Conservation (phyloP, 1,284 basidiomycete genomes). For the Ustilago loliicola region DNA sequence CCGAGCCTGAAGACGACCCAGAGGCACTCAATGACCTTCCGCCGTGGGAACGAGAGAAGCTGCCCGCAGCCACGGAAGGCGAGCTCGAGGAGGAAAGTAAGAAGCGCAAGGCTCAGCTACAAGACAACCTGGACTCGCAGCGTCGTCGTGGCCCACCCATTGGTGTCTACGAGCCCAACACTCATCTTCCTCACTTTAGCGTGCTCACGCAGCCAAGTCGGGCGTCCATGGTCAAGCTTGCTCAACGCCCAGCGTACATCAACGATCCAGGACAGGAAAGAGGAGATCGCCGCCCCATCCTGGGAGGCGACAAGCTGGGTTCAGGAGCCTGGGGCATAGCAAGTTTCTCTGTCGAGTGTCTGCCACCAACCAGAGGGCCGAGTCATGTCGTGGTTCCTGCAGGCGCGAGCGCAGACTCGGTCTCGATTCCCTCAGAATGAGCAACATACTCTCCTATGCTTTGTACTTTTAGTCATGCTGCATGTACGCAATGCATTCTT, state of each 20-base stretch:
- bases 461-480: conserved; percentile 19
- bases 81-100: conserved; percentile 33
- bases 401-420: conserved; percentile 14
- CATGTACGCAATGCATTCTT: not conserved
- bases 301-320: conserved; percentile 54
- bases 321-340: conserved; percentile 57
- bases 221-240: conserved; percentile 44
- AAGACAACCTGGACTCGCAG: conserved; percentile 29
- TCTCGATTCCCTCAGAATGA: not conserved
- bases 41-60: conserved; percentile 58
- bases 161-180: conserved; percentile 68
- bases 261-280: conserved; percentile 23
- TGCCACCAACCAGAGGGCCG: conserved; percentile 24
- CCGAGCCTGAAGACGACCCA: conserved; percentile 50
- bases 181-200: conserved; percentile 60
- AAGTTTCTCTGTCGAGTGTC: conserved; percentile 42
- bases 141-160: conserved; percentile 59
- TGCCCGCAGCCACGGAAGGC: conserved; percentile 18
- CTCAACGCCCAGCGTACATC: conserved; percentile 43
- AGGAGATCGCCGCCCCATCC: conserved; percentile 44
- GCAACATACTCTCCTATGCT: not conserved
- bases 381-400: conserved; percentile 26
- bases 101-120: conserved; percentile 30
- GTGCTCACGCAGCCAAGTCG: conserved; percentile 56
- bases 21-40: conserved; percentile 58